phyloP scores from a whole-genome alignment of 176 grass and related monocot species.

The Hsuehochloa calcarea region DNA sequence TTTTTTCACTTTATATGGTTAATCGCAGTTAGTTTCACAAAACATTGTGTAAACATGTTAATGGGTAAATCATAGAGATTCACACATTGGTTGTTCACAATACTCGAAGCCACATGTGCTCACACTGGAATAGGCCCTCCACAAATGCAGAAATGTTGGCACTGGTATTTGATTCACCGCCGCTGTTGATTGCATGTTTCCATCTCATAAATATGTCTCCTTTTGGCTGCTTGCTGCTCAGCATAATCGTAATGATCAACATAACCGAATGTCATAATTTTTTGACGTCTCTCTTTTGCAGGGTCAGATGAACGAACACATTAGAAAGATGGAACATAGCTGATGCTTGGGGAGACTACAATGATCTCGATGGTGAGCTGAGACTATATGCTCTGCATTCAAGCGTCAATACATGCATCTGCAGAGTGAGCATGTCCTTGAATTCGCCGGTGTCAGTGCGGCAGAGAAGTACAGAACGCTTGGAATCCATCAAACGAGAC shows the following conservation, averaged over 20 bases:
- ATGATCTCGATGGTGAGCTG: neutral
- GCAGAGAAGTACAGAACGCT: neutral
- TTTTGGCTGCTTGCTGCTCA: neutral
- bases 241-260: neutral
- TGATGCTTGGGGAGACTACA: neutral
- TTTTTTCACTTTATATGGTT: neutral
- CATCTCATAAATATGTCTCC: neutral
- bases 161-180: conserved; percentile 12
- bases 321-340: neutral
- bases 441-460: neutral
- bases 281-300: neutral
- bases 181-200: neutral
- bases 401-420: neutral
- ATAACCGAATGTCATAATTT: neutral
- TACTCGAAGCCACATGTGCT: neutral
- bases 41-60: neutral
- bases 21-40: neutral
- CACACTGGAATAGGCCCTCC: neutral
- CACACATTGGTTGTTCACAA: neutral
- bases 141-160: conserved; percentile 13
- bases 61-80: neutral
- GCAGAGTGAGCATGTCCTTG: neutral
- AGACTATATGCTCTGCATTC: too few relatives aligned
- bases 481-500: neutral
- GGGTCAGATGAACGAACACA: neutral